Evolutionary conservation across 176 grass and related monocot species (phyloP), one percentile per base, ranked within the genome.

Genomic region (Saccharum spontaneum): DNA sequence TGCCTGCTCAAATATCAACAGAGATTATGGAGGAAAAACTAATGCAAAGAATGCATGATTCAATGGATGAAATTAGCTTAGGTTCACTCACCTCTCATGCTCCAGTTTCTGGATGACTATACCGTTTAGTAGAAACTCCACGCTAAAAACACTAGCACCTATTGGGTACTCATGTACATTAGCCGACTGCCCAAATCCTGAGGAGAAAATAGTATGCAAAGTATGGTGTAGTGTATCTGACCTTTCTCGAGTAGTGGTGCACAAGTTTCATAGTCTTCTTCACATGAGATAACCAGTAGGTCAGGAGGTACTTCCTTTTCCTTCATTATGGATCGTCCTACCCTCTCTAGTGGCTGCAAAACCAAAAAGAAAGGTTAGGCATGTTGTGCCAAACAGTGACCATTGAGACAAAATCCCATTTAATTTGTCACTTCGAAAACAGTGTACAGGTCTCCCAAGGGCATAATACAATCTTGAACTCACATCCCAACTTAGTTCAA

Each of bases 71-170:
- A 69, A 50, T 24, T 70, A 31, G 28, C 8, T 59, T 73, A 34
- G 59, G 3, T 61, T 61, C 5, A 6, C 43, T 44, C 33, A 98
- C 95, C 95, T 98, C 12, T 93, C 85, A 36, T 86, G 88, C 46
- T 98, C 92, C 61, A 98, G 85, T 73, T 95, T 95, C 79, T 98
- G 95, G 54, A 82, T 91, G 80, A 95, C 37, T 79, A 98, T 95
- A 12, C 95, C 92, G 7, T 91, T 95, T 23, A 98, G 88, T 34
- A 98, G 5, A 73, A 98, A 69, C 71, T 98, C 95, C 12, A 89
- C 69, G 65, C 83, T 84, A 22, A 88, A 95, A 79, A 89, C 55
- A 48, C 62, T 71, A 10, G 82, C 71, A 63, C 89, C 95, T 98
- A 38, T 85, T 82, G 65, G 60, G 50, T 85, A 44, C 67, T 67